Evolutionary conservation across 169 alveolate genomes (phyloP).

Genomic region (Plasmodium inui): DNA sequence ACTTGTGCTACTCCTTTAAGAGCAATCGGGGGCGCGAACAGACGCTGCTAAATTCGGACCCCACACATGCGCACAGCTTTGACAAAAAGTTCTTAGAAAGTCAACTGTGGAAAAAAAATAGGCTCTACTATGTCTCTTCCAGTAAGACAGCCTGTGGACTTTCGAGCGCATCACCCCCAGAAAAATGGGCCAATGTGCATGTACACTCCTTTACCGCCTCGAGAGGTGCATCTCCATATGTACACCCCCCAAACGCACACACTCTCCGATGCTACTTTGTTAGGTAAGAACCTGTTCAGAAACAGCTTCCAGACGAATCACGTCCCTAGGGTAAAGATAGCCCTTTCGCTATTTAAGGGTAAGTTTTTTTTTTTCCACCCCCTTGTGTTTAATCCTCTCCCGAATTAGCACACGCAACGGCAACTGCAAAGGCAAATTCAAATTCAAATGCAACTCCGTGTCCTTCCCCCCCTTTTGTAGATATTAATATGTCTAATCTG

Average conservation of each 20-base stretch:
- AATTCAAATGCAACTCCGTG: neutral
- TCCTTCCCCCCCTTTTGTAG: neutral
- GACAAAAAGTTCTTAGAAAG: neutral
- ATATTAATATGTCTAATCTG: conserved; percentile 16
- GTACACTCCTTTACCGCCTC: neutral
- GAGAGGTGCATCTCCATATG: neutral
- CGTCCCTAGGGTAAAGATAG: conserved; percentile 14
- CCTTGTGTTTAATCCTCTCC: neutral
- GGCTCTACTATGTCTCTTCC: conserved; percentile 14
- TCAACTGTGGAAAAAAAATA: conserved; percentile 13
- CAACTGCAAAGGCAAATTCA: neutral
- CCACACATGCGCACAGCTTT: neutral
- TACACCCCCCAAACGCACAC: neutral
- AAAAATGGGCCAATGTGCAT: neutral
- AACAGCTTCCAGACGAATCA: conserved; percentile 5
- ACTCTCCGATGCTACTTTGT: neutral
- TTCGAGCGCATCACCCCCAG: neutral
- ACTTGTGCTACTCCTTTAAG: conserved; percentile 14
- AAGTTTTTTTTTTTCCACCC: neutral
- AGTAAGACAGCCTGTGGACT: conserved; percentile 9
- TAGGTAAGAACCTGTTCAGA: conserved; percentile 22
- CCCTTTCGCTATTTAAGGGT: conserved; percentile 43
- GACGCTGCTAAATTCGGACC: neutral
- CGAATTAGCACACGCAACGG: neutral
- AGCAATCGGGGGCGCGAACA: neutral